Base-by-base conservation (phyloP, 1,284 basidiomycete genomes). In the Phlebopus sp. region DNA sequence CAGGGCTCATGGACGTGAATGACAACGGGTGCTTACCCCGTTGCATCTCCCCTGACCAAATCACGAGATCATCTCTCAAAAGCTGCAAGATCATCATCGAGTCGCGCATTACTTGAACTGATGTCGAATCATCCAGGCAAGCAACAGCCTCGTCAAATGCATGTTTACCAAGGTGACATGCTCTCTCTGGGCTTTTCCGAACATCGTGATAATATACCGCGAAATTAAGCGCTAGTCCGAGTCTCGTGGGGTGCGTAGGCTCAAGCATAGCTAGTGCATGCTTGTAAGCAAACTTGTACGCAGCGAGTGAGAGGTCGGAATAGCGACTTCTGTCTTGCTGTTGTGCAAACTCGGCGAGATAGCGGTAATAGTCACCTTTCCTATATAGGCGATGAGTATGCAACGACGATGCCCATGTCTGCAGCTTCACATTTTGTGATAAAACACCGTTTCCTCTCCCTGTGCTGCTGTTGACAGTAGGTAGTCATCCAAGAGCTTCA, bases 161-260 rank as follows among this genome's bases (percentile, higher is more conserved):
- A 53, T 81, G 79, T 59, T 86, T 86, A 1, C 84, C 94, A 54
- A 97, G 79, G 69, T 93, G 91, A 71, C 92, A 95, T 39, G 93
- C 94, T 55, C 90, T 80, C 68, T 95, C 90, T 49, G 93, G 92
- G 60, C 86, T 90, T 72, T 91, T 90, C 63, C 87, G 79, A 65
- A 97, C 94, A 71, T 97, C 93, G 71, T 96, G 94, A 74, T 92
- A 97, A 75, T 93, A 97, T 54, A 97, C 93, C 40, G 92, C 90
- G 73, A 97, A 97, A 77, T 97, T 97, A 63, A 97, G 80, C 37
- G 94, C 93, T 44, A 97, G 77, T 52, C 94, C 94, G 49, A 97
- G 77, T 63, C 94, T 74, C 11, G 83, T 86, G 31, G 84, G 82
- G 58, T 86, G 82, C 42, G 78, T 74, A 5, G 83, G 73, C 19